Percentiles rank a stretch among this genome's conserved stretches.
Conservation (phyloP, 305 asterid genomes). For the Rubia peregrina region DNA sequence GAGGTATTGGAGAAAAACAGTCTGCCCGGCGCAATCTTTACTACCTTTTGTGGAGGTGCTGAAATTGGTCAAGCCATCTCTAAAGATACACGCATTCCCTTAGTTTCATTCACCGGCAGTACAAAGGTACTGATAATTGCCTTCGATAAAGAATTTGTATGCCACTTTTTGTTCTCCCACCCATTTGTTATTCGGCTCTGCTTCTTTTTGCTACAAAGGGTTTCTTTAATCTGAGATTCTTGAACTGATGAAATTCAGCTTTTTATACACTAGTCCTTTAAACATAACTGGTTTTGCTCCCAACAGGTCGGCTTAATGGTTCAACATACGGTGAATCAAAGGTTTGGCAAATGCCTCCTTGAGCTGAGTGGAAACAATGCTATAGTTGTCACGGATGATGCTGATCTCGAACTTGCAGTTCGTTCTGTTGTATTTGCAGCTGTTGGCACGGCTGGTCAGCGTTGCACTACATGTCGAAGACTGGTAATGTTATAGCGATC, state of each 20-base stretch:
- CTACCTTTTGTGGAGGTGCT: constrained; percentile 92
- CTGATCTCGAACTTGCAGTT: constrained; percentile 83
- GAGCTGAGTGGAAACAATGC: constrained; percentile 98
- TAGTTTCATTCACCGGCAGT: constrained; percentile 96
- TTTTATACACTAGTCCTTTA: not conserved
- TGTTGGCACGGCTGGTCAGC: constrained; percentile 99
- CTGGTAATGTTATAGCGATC: constrained; percentile 41
- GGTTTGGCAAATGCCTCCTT: constrained; percentile 85
- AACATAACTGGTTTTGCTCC: constrained; percentile 9
- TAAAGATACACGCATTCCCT: constrained; percentile 72
- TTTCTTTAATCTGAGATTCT: constrained; percentile 5
- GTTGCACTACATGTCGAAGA: constrained; percentile 97
- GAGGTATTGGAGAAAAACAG: constrained; percentile 84
- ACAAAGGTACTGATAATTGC: constrained; percentile 48
- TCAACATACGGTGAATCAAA: constrained; percentile 81
- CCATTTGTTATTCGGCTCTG: not conserved
- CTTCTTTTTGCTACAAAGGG: not conserved
- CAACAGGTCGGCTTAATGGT: constrained; percentile 85
- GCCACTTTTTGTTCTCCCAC: not conserved
- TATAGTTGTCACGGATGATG: constrained; percentile 92
- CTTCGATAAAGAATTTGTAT: not conserved
- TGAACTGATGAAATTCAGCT: not conserved
- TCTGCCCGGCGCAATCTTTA: constrained; percentile 86
- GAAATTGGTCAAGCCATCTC: constrained; percentile 94
- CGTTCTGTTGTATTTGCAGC: constrained; percentile 95